Evolutionary conservation across 805 yeast species (phyloP), one percentile per base, ranked within the genome.

Genomic region (Yarrowia keelungensis): DNA sequence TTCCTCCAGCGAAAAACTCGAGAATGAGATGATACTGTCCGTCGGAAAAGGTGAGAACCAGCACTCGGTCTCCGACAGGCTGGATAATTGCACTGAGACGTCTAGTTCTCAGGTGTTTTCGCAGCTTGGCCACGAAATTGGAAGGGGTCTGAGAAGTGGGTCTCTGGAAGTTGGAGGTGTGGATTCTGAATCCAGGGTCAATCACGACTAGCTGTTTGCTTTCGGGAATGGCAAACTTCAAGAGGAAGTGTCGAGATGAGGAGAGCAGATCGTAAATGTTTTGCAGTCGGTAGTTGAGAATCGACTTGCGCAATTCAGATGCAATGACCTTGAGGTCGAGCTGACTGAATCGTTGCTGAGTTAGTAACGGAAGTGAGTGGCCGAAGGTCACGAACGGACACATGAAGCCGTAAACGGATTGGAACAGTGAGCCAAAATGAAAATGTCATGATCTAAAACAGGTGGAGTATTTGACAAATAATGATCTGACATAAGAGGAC

Each of bases 1-100:
- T 94, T 36, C 99, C 99, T 2, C 97, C 97, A 75, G 97, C 90
- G 80, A 93, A 94, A 74, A 94, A 94, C 77, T 94, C 99, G 67
- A 94, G 78, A 0, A 91, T 97, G 71, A 94, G 79, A 73, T 90
- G 89, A 72, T 75, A 79, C 74, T 80, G 87, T 1, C 97, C 97
- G 74, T 91, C 97, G 54, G 93, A 87, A 78, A 94, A 94, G 70
- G 91, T 87, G 54, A 94, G 77, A 0, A 92, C 97, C 53, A 91
- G 81, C n/a, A 91, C 86, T 77, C 98, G 84, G 75, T 92, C 97
- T 74, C 87, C 85, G 0, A 87, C 89, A 5, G 94, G 85, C 72
- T 92, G 97, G 71, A 84, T 85, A 53, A 94, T 79, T 45, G 85
- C 84, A 0, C 95, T 85, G 53, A 94, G 80, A 70, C 98, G 81